Evolutionary conservation across 768 basidiomycete genomes (phyloP).

Genomic region (Glaciozyma antarctica): DNA sequence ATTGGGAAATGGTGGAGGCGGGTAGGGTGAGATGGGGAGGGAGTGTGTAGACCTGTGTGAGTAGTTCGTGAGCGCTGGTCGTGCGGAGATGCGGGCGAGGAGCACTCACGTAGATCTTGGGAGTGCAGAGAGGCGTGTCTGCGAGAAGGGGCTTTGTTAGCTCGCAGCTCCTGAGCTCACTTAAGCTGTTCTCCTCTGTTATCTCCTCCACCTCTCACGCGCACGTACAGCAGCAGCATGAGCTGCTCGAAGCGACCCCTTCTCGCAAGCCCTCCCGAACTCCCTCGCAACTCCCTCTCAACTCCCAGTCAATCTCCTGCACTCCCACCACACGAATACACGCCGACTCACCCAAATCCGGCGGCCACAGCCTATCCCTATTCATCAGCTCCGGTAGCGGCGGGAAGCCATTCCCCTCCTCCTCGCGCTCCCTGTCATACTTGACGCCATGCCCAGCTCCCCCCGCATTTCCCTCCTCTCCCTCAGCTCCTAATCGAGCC

Average conservation of each 20-base stretch:
- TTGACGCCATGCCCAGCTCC: neutral
- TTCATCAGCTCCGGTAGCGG: constrained; percentile 8
- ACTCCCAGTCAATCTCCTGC: too few species aligned
- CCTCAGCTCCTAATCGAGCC: neutral
- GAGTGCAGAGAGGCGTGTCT: constrained; percentile 15
- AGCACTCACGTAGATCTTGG: constrained; percentile 15
- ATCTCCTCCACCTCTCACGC: neutral
- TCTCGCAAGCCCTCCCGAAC: neutral
- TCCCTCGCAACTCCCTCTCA: neutral
- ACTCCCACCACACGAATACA: neutral
- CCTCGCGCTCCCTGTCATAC: neutral
- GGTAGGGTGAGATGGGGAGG: constrained; percentile 12
- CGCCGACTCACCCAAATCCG: constrained; percentile 4
- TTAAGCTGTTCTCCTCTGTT: neutral
- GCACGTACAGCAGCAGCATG: neutral
- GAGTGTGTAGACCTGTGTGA: constrained; percentile 16
- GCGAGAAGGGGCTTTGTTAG: neutral
- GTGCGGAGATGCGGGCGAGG: too few species aligned
- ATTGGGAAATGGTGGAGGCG: constrained; percentile 2
- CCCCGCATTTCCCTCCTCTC: neutral
- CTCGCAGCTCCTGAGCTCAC: too few species aligned
- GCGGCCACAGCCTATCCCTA: constrained; percentile 18
- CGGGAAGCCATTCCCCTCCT: neutral
- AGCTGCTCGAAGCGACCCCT: neutral
- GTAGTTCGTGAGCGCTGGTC: too few species aligned